Evolutionary conservation across 2,329 filamentous ascomycete species (phyloP).

Genomic region (Cladophialophora bantiana): DNA sequence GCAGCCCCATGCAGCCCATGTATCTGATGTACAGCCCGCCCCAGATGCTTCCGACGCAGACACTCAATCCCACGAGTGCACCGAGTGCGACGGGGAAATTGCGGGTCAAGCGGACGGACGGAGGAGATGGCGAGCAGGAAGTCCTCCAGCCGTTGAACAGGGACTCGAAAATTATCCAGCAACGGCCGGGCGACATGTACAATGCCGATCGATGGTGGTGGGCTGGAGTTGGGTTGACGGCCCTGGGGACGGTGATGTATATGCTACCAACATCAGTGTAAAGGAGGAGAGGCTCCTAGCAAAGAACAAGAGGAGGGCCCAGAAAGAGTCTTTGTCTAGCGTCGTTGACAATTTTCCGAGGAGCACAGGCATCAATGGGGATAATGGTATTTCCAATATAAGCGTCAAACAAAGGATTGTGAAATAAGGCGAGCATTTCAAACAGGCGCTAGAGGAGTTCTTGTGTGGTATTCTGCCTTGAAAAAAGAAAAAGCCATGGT

Average conservation of each 20-base stretch:
- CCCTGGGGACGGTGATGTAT: slow-evolving; percentile 50
- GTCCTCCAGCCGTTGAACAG: slow-evolving; percentile 38
- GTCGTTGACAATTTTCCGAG: not conserved
- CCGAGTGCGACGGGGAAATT: slow-evolving; percentile 46
- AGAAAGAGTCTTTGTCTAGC: not conserved
- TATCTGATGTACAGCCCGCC: slow-evolving; percentile 69
- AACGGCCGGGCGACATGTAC: slow-evolving; percentile 44
- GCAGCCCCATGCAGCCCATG: slow-evolving; percentile 70
- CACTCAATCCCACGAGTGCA: slow-evolving; percentile 63
- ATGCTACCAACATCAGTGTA: slow-evolving; percentile 37
- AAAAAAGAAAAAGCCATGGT: not conserved
- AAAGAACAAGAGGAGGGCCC: not conserved
- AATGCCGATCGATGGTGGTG: slow-evolving; percentile 57
- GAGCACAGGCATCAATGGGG: not conserved
- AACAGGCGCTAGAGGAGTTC: slow-evolving; percentile 8
- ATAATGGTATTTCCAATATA: slow-evolving; percentile 1
- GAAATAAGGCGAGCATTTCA: slow-evolving; percentile 11
- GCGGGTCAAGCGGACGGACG: slow-evolving; percentile 46
- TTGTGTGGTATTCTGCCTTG: not conserved
- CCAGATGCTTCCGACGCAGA: slow-evolving; percentile 73
- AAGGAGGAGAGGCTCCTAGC: not conserved
- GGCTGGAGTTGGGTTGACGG: slow-evolving; percentile 56
- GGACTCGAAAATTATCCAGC: slow-evolving; percentile 40
- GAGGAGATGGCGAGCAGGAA: slow-evolving; percentile 32
- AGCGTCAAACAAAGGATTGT: not conserved